Evolutionary conservation across 2,329 filamentous ascomycete genomes (phyloP), one percentile per base, ranked within the genome.

Genomic region (Trichoderma oligosporum): DNA sequence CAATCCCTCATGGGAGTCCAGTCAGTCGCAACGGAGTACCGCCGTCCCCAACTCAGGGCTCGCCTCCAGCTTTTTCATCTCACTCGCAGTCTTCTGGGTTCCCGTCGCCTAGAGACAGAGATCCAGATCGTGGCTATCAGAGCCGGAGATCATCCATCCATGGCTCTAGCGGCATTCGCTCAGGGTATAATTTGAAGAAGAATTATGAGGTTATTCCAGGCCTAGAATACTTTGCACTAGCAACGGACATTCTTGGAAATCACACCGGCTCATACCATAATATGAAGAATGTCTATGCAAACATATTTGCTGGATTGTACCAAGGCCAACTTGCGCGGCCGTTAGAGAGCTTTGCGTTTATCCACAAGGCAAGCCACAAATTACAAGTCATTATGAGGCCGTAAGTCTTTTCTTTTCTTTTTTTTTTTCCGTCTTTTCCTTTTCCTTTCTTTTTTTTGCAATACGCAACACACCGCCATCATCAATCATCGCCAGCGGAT

Each of bases 141-240:
- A 80, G 78, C 62, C 75, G 82, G 51, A 74, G 81, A 56, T 74
- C 76, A 4, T 85, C 82, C 0, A 68, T 81, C 41, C 78, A 85
- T 65, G 77, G 72, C 2, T 60, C 63, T 1, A 54, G 51, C 18
- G 63, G 61, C 11, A 56, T 62, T 41, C 67, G 70, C 18, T 55
- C 62, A 8, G 69, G 70, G 4, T 67, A 64, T 11, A 68, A 63
- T 18, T 54, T 73, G 27, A 74, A 74, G 61, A 74, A 74, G 64
- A 96, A 96, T 67, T 79, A 94, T 49, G 91, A 97, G 65, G 81
- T 88, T 6, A 88, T 97, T 60, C 93, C 94, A 0, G 94, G 94
- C 0, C 76, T 97, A 58, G 88, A 91, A 27, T 97, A 97, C 69
- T 97, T 92, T 69, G 88, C 89, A 1, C 86, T 89, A 60, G 93